Base-by-base conservation (phyloP, 148 eudicot genomes). In the Nepenthes mirabilis region DNA sequence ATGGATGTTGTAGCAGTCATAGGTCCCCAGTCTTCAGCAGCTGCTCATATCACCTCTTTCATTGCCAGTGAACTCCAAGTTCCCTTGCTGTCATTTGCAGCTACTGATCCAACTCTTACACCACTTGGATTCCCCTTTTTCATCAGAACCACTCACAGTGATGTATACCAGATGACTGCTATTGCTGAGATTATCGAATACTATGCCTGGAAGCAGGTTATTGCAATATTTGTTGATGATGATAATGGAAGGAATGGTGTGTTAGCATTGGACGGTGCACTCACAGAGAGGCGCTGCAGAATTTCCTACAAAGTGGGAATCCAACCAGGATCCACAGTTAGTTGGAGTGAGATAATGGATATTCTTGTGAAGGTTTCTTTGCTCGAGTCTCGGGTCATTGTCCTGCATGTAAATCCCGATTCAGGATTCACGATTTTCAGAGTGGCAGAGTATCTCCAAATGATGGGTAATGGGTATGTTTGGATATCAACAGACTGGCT, bases 401-500 rank as follows among this genome's bases (percentile, higher is more conserved):
- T 93, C 58, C 80, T 93, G 47, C 99, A 93, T 49, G 79, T 78
- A 13, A 80, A 78, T 66, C 88, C 85, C 37, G 69, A 68, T 59
- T 63, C 75, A 3, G 99, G 95, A 23, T 81, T 79, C 33, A 65
- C 70, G 70, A 69, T 93, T 7, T 84, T 88, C 43, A 37, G 74
- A 40, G 95, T 82, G 61, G 95, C 96, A 33, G 75, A 70, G 33
- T 84, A 77, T 76, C 86, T 93, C 56, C 85, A 86, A 59, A 83
- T 93, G 95, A 75, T 81, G 82, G 84, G 76, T n/a, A 83, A 77
- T 58, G 96, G 95, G 45, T 86, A 86, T 70, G 99, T 74, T 68
- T 93, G 99, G 96, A 77, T 93, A 54, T 77, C 87, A 14, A 93
- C 96, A 0, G 99, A 93, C 65, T 93, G 96, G 96, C 91, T 93